Percentiles rank a stretch among this genome's conserved stretches.
Evolutionary conservation across 2,329 filamentous ascomycete genomes (phyloP).

Genomic region (Venturia aucupariae): DNA sequence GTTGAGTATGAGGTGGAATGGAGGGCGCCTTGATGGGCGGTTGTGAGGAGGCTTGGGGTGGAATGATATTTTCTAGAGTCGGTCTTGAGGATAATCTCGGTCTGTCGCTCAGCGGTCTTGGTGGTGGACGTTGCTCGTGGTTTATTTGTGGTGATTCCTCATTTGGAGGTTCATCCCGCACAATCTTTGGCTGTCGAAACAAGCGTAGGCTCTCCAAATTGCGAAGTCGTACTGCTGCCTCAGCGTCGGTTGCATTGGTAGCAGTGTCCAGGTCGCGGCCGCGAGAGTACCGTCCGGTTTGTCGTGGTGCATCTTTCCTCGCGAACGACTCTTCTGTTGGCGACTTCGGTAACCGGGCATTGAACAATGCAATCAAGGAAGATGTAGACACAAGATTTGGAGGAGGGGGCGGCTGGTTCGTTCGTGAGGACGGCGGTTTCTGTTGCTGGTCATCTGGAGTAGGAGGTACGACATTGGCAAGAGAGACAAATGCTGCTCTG

Average conservation of each 20-base stretch:
- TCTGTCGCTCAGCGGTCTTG: neutral
- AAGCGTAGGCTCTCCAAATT: neutral
- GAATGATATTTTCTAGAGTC: neutral
- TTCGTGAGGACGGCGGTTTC: neutral
- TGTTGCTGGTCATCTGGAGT: neutral
- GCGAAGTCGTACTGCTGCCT: neutral
- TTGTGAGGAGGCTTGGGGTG: neutral
- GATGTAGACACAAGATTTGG: neutral
- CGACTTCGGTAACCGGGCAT: neutral
- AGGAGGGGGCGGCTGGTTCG: neutral
- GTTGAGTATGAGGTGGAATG: neutral
- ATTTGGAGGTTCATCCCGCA: neutral
- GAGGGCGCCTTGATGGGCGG: neutral
- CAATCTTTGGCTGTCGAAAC: neutral
- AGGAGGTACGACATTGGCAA: constrained; percentile 7
- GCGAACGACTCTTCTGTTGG: neutral
- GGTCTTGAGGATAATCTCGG: neutral
- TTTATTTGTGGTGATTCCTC: neutral
- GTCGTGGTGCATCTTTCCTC: neutral
- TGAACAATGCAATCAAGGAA: neutral
- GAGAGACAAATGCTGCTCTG: constrained; percentile 13
- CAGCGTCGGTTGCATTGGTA: neutral
- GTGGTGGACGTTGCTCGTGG: neutral
- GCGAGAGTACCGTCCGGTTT: neutral
- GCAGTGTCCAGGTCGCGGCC: neutral